A percentile compares a stretch with the other conserved stretches of the same genome.
Conservation (phyloP, 441 rosid genomes). For the Brassica balearica region DNA sequence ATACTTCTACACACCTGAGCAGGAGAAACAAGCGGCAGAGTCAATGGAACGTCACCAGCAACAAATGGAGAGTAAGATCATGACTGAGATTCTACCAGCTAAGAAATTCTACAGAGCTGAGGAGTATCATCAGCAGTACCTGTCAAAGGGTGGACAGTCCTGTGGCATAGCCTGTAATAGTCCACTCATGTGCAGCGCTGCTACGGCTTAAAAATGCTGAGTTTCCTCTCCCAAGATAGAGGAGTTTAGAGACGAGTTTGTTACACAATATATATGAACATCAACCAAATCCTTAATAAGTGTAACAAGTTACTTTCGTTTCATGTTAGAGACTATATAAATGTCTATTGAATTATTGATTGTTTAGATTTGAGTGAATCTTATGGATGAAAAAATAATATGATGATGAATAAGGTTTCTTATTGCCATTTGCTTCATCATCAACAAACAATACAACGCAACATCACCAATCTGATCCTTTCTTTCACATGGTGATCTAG, state of each 20-base stretch:
- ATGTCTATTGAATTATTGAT: not conserved
- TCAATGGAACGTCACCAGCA: conserved; percentile 68
- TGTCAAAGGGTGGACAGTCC: conserved; percentile 75
- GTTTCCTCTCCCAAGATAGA: not conserved
- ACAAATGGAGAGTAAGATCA: conserved; percentile 64
- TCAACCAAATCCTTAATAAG: not conserved
- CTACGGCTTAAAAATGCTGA: conserved; percentile 2
- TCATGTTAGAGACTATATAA: not conserved
- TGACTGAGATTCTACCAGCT: conserved; percentile 84
- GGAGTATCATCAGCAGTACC: conserved; percentile 89
- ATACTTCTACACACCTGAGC: conserved; percentile 80
- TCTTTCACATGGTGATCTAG: not conserved
- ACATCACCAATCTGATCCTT: not conserved
- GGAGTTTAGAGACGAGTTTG: not conserved
- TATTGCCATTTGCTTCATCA: not conserved
- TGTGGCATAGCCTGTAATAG: conserved; percentile 4
- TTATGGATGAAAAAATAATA: not conserved
- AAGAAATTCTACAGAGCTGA: conserved; percentile 87
- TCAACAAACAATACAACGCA: not conserved
- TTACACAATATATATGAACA: not conserved
- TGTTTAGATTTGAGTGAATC: not conserved
- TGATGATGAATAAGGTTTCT: not conserved
- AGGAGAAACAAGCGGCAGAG: conserved; percentile 73
- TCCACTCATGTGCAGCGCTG: conserved; percentile 14
- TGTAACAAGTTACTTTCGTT: not conserved